Conservation (phyloP, 148 eudicot genomes). For the Tetragonia tetragonoides region DNA sequence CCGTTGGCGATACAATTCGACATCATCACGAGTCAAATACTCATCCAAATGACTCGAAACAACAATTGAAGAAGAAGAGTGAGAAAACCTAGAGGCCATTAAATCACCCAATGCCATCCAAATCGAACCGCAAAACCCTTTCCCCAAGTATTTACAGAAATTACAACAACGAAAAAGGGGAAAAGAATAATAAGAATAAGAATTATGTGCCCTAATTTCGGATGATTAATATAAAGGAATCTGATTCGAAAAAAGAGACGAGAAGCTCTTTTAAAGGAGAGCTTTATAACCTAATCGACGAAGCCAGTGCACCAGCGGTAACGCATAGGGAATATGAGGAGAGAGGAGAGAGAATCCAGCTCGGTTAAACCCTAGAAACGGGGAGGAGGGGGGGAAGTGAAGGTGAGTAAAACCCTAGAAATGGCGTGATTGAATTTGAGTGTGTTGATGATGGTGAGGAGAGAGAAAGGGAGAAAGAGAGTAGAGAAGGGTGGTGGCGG, state of each 20-base stretch:
- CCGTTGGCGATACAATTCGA: slow-evolving; percentile 28
- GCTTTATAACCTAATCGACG: slow-evolving; percentile 35
- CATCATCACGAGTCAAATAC: slow-evolving; percentile 25
- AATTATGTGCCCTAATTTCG: slow-evolving; percentile 17
- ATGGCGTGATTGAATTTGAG: background rate
- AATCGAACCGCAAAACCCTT: slow-evolving; percentile 19
- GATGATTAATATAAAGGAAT: background rate
- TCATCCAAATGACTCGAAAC: slow-evolving; percentile 54
- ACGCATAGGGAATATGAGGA: slow-evolving; percentile 35
- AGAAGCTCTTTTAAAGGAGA: background rate
- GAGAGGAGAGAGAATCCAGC: slow-evolving; percentile 42
- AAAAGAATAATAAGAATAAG: background rate
- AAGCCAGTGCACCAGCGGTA: slow-evolving; percentile 51
- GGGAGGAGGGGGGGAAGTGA: slow-evolving; percentile 3
- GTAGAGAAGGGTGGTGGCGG: background rate
- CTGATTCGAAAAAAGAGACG: background rate
- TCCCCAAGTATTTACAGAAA: slow-evolving; percentile 10
- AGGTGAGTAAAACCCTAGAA: slow-evolving; percentile 30
- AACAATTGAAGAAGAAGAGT: slow-evolving; percentile 45
- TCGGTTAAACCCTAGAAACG: slow-evolving; percentile 28
- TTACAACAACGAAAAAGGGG: background rate
- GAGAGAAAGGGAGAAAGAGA: background rate
- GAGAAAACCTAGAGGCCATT: slow-evolving; percentile 62
- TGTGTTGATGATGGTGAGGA: slow-evolving; percentile 7
- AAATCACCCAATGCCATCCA: slow-evolving; percentile 95